Base-by-base conservation (phyloP, 352 stramenopile genomes). In the Stephanocyclus meneghinianus region DNA sequence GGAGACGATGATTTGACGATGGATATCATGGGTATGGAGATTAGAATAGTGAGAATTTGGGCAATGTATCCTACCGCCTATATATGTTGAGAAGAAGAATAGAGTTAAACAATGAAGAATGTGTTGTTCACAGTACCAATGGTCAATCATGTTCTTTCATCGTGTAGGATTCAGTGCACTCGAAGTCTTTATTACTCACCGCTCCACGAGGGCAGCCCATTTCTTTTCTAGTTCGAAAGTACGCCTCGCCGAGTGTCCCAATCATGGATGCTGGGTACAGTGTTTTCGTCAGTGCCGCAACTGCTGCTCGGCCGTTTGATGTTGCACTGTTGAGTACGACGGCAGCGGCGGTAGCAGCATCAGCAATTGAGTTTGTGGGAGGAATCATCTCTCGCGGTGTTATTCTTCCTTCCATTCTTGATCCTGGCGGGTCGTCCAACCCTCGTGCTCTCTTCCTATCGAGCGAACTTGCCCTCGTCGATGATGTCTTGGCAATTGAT, bases 1-100 rank as follows among this genome's bases (percentile, higher is more conserved):
- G 50, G 48, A 47, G 69, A 51, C 40, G 51, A 71, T 26, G 53
- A 62, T 26, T 69, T 72, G 5, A 65, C 44, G 21, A 77, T 64
- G 9, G 47, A 10, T 57, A 81, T 76, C 74, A 81, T 72, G 32
- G 74, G 74, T 63, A 81, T 77, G 15, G 74, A 76, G 9, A 77
- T 18, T 11, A 81, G 9, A 13, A 81, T 73, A 10, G 74, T 73
- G n/a, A 57, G 10, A 26, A 77, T 68, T 73, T 81, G 74, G 55
- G 74, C 48, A 21, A 77, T 35, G 37, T 73, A 81, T 32, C 74
- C 74, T 55, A 75, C 66, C 18, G 51, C 61, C 71, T 78, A 48
- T 29, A 29, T 5, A 35, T n/a, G 29, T 51, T 57, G 65, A 55
- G 29, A 44, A 26, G 21, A 26, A 26, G 21, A 26, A 26, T 26